Conservation (phyloP, 257 asterid genomes). For the Przewalskia tangutica region DNA sequence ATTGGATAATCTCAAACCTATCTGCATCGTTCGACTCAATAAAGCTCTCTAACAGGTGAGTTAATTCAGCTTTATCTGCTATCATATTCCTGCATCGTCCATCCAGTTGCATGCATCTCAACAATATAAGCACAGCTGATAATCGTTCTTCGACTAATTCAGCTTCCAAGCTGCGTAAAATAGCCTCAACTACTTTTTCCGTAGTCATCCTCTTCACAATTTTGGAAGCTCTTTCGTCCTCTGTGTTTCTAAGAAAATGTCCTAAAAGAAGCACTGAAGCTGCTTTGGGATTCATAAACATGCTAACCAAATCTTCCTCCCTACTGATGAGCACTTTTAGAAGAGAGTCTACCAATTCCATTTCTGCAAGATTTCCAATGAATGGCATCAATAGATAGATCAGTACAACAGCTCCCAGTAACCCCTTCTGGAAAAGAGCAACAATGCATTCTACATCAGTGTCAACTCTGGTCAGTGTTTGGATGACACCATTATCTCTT, state of each 20-base stretch:
- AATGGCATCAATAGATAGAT: conserved; percentile 42
- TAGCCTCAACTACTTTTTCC: conserved; percentile 21
- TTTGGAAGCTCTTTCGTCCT: conserved; percentile 20
- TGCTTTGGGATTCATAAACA: conserved; percentile 41
- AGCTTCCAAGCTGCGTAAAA: conserved; percentile 37
- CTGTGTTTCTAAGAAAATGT: conserved; percentile 29
- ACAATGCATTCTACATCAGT: conserved; percentile 63
- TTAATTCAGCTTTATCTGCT: conserved; percentile 48
- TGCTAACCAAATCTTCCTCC: conserved; percentile 18
- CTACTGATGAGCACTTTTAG: conserved; percentile 20
- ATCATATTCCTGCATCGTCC: conserved; percentile 63
- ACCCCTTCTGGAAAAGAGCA: conserved; percentile 60
- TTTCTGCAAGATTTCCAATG: conserved; percentile 24
- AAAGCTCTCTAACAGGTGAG: conserved; percentile 40
- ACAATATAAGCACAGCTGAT: conserved; percentile 47
- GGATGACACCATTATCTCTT: conserved; percentile 43
- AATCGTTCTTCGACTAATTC: conserved; percentile 40
- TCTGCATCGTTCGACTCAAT: conserved; percentile 34
- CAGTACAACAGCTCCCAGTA: conserved; percentile 60
- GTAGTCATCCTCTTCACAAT: conserved; percentile 27
- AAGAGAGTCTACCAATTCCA: conserved; percentile 46
- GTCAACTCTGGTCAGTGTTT: conserved; percentile 61
- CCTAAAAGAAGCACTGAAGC: conserved; percentile 50
- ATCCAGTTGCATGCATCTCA: conserved; percentile 61
- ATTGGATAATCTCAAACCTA: conserved; percentile 48